phyloP scores from a whole-genome alignment of 2,329 filamentous ascomycete species.

The Trichophyton mentagrophytes region DNA sequence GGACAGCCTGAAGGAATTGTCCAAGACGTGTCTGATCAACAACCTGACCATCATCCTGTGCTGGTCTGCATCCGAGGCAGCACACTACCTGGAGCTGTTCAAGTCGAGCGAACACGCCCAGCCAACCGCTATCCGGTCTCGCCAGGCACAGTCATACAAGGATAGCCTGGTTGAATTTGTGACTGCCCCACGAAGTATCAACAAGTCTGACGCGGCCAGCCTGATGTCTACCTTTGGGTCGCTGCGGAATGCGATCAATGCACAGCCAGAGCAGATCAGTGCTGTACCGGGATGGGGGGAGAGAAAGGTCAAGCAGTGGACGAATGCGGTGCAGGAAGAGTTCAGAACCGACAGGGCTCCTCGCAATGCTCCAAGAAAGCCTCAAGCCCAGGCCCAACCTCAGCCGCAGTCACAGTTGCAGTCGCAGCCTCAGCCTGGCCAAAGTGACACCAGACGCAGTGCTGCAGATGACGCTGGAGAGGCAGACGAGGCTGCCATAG shows the following conservation, averaged over 20 bases:
- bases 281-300: conserved; percentile 88
- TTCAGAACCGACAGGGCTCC: conserved; percentile 52
- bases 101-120: conserved; percentile 89
- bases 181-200: conserved; percentile 76
- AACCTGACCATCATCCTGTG: conserved; percentile 84
- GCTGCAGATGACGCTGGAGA: not conserved
- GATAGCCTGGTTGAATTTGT: conserved; percentile 87
- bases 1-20: conserved; percentile 74
- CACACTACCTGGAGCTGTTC: conserved; percentile 85
- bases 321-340: conserved; percentile 65
- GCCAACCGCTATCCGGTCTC: conserved; percentile 66
- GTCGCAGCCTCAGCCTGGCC: not conserved
- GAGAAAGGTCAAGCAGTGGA: conserved; percentile 85
- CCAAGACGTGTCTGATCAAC: conserved; percentile 85
- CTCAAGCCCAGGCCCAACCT: not conserved
- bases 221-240: conserved; percentile 88
- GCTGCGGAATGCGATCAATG: conserved; percentile 74
- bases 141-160: conserved; percentile 69
- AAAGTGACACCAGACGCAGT: not conserved
- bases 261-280: conserved; percentile 69
- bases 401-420: not conserved
- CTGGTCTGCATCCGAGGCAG: conserved; percentile 89
- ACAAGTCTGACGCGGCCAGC: conserved; percentile 86
- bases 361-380: not conserved
- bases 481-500: conserved; percentile 39